Percentiles rank a stretch among this genome's conserved stretches.
Conservation (phyloP, 305 asterid species). For the Fraxinus baroniana region DNA sequence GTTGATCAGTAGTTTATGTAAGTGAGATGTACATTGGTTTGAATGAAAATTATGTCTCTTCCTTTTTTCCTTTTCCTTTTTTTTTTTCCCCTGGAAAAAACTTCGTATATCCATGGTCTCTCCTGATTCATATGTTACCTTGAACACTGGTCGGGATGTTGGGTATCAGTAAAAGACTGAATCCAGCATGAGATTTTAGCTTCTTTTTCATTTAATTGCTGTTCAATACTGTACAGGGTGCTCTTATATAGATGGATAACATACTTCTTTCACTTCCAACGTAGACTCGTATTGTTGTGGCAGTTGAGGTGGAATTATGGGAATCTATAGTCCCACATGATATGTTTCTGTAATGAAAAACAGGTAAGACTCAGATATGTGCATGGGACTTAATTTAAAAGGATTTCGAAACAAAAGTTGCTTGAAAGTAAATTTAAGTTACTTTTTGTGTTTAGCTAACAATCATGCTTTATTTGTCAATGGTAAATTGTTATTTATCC, state of each 20-base stretch:
- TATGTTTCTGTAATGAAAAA: neutral
- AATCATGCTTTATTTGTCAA: neutral
- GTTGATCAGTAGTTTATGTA: conserved; percentile 8
- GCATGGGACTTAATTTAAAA: neutral
- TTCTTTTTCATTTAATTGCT: neutral
- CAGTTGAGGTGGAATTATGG: neutral
- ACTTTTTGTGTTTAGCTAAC: neutral
- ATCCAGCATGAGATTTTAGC: neutral
- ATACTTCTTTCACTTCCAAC: neutral
- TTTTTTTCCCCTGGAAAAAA: neutral
- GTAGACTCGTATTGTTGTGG: neutral
- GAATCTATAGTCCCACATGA: neutral
- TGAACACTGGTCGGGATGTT: neutral
- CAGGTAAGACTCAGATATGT: neutral
- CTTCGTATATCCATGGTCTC: neutral
- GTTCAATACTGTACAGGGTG: neutral
- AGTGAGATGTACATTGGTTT: conserved; percentile 10
- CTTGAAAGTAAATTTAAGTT: neutral
- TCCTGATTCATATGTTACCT: neutral
- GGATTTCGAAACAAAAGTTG: neutral
- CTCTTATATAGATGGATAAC: neutral
- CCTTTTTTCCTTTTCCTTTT: neutral
- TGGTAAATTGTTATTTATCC: neutral
- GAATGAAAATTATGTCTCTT: neutral
- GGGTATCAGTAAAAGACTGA: neutral